A percentile compares a stretch with the other conserved stretches of the same genome.
phyloP scores from a whole-genome alignment of 208 protist genomes.

The Trypanosoma avium region DNA sequence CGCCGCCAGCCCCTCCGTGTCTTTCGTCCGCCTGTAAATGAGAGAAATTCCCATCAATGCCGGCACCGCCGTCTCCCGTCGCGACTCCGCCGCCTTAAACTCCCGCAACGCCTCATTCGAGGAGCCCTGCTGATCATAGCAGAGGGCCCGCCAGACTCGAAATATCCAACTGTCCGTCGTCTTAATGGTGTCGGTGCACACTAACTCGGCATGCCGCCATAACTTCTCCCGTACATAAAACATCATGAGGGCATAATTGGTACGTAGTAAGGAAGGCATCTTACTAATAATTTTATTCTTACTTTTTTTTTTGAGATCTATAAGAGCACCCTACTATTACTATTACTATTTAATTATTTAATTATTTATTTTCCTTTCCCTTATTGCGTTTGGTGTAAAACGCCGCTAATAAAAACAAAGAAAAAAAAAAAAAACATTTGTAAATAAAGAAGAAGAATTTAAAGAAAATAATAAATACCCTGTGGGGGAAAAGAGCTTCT shows the following conservation, averaged over 20 bases:
- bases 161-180: slow-evolving; percentile 79
- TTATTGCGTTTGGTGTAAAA: no score
- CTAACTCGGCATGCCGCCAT: slow-evolving; percentile 83
- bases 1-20: slow-evolving; percentile 51
- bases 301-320: slow-evolving; percentile 12
- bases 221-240: slow-evolving; percentile 81
- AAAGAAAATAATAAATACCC: no score
- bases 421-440: no score
- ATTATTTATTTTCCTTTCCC: slow-evolving; percentile 15
- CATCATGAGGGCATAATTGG: slow-evolving; percentile 74
- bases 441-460: no score
- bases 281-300: slow-evolving; percentile 9
- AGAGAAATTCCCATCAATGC: slow-evolving; percentile 72
- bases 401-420: no score
- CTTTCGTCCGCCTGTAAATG: slow-evolving; percentile 75
- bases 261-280: slow-evolving; percentile 53
- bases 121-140: slow-evolving; percentile 76
- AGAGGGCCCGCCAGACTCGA: slow-evolving; percentile 78
- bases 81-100: slow-evolving; percentile 76
- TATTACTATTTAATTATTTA: slow-evolving; percentile 15
- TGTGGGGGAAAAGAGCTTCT: no score
- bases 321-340: no score
- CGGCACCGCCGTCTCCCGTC: slow-evolving; percentile 58
- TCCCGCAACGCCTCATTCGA: slow-evolving; percentile 79
- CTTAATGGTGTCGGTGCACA: slow-evolving; percentile 67